Base-by-base conservation (phyloP, 73 alveolate genomes). In the Breviolum minutum region DNA sequence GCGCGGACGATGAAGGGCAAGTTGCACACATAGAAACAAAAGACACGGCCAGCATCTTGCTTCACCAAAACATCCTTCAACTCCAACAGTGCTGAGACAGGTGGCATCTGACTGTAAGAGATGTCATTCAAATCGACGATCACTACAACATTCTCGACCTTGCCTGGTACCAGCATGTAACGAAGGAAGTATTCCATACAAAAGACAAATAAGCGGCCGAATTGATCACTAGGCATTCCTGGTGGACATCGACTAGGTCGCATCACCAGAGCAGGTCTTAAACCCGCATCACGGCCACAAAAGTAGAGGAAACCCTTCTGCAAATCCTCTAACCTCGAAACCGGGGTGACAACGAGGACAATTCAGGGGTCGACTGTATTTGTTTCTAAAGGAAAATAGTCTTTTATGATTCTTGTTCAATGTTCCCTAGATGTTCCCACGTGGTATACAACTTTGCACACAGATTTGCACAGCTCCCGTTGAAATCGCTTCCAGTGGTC, bases 111-210 rank as follows among this genome's bases (percentile, higher is more conserved):
- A 16, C 94, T 83, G 32, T 80, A 77, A 62, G 94, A 94, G 74
- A 94, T 19, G 85, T 94, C 99, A 7, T 94, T 63, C 86, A 94
- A 66, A 68, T 94, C 99, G 27, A 94, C 73, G 85, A 94, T 62
- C 74, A 94, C 99, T 13, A 64, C 69, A 14, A 94, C 32, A 70
- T 94, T 94, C 85, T 94, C 99, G 86, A 94, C 99, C 29, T 64
- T 62, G 32, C 99, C 99, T 8, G 99, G 99, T 5, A 94, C 85
- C 68, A 83, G 63, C 99, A 94, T 94, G 94, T 79, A 94, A 63
- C 99, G 99, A 5, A 94, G 94, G 99, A 94, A 94, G 85, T 94
- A 94, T 71, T 94, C 99, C 99, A 94, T 80, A 73, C 92, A 81
- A 85, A 94, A 94, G 69, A 94, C 73, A 94, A 94, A 94, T 74